These are phyloP conservation scores for Pythium volutum DNA, from an alignment of 352 stramenopile genomes.

Conservation along the genomic window DNA sequence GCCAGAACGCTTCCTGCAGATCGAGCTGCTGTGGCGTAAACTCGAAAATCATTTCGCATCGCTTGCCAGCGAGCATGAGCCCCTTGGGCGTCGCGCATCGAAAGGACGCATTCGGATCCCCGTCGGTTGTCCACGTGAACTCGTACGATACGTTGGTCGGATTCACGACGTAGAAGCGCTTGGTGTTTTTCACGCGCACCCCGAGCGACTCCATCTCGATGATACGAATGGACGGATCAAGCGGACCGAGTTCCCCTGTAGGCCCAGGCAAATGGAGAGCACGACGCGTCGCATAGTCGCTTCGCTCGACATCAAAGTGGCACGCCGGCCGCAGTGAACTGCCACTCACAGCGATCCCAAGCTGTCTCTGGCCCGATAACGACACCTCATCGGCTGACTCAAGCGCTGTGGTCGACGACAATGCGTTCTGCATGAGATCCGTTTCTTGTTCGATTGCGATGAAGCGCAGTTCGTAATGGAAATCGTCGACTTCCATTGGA, in stretches of 20 bases:
- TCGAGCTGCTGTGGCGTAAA: constrained; percentile 90
- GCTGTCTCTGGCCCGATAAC: background rate
- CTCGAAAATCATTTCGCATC: constrained; percentile 96
- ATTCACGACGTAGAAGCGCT: constrained; percentile 93
- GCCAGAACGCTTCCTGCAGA: constrained; percentile 91
- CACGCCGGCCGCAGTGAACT: constrained; percentile 85
- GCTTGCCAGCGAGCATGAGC: constrained; percentile 90
- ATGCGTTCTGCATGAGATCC: background rate
- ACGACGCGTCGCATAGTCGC: constrained; percentile 84
- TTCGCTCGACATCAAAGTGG: constrained; percentile 91
- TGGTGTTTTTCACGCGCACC: constrained; percentile 89
- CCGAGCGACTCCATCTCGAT: constrained; percentile 93
- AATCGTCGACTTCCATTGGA: constrained; percentile 90
- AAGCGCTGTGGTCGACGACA: background rate
- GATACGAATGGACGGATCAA: constrained; percentile 87
- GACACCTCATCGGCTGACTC: background rate
- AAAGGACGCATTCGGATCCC: constrained; percentile 77
- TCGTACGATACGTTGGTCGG: constrained; percentile 93
- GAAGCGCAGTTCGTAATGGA: constrained; percentile 66
- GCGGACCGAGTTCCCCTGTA: constrained; percentile 67
- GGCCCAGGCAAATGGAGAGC: constrained; percentile 71
- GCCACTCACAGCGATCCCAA: constrained; percentile 66
- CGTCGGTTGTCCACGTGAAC: constrained; percentile 88
- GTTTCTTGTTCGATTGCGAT: constrained; percentile 14
- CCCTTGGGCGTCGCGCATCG: constrained; percentile 89